These are phyloP conservation scores for Collybia sordida DNA, from an alignment of 768 basidiomycete genomes.

Conservation along the genomic window DNA sequence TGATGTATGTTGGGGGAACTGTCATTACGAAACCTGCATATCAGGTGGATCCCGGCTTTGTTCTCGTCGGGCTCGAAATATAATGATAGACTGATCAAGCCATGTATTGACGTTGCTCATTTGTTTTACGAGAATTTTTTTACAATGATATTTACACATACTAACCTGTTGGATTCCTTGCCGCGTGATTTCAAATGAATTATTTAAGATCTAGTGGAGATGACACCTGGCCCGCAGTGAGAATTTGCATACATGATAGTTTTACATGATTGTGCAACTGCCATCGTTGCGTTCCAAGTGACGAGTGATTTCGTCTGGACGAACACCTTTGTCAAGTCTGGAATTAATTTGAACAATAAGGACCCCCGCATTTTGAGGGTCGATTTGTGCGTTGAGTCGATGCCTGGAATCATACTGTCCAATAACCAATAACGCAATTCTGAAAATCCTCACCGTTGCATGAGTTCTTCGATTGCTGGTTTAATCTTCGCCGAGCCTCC, in stretches of 20 bases:
- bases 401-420: conserved; percentile 43
- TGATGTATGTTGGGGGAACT: conserved; percentile 90
- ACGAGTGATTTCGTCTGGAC: conserved; percentile 56
- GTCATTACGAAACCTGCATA: conserved; percentile 83
- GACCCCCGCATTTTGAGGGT: conserved; percentile 82
- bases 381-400: conserved; percentile 68
- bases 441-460: neutral
- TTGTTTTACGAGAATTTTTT: neutral
- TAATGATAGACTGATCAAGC: conserved; percentile 23
- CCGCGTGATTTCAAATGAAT: no score
- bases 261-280: conserved; percentile 71
- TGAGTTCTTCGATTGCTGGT: conserved; percentile 74
- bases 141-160: neutral
- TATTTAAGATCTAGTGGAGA: no score
- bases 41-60: conserved; percentile 71
- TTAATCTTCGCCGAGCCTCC: conserved; percentile 82
- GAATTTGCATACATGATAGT: neutral
- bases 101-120: neutral
- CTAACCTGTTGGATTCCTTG: no score
- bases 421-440: neutral
- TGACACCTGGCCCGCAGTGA: no score
- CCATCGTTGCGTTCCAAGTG: conserved; percentile 52
- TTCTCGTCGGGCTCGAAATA: conserved; percentile 86
- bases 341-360: conserved; percentile 70
- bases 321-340: conserved; percentile 40